These are phyloP conservation scores for Cordyceps pruinosa DNA, from an alignment of 2,329 filamentous ascomycete species.

Conservation along the genomic window DNA sequence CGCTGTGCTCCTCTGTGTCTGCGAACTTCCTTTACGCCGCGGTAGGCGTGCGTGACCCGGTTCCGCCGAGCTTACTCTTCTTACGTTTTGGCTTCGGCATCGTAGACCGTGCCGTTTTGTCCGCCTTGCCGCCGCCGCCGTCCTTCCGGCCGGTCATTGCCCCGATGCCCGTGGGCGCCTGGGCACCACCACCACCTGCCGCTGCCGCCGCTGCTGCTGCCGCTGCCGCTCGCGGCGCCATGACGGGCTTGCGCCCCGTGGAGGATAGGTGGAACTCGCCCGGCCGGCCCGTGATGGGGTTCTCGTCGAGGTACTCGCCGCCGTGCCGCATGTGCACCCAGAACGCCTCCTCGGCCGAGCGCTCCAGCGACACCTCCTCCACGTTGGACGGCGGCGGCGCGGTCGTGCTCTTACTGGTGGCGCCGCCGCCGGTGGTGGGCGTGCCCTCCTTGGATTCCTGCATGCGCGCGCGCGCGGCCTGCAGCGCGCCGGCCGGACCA, in stretches of 20 bases:
- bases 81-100: constrained; percentile 38
- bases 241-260: constrained; percentile 45
- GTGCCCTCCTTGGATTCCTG: constrained; percentile 41
- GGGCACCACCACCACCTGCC: too few species aligned
- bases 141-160: constrained; percentile 29
- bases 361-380: constrained; percentile 35
- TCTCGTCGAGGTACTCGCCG: constrained; percentile 61
- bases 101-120: constrained; percentile 37
- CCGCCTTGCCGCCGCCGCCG: constrained; percentile 34
- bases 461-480: constrained; percentile 21
- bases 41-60: constrained; percentile 26
- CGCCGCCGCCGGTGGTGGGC: constrained; percentile 26
- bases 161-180: constrained; percentile 26
- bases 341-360: constrained; percentile 51
- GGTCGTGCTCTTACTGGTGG: constrained; percentile 18
- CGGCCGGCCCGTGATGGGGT: constrained; percentile 58
- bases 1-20: not conserved
- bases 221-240: constrained; percentile 22
- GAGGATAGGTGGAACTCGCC: constrained; percentile 59
- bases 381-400: constrained; percentile 27
- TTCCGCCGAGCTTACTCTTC: constrained; percentile 40
- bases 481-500: not conserved
- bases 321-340: constrained; percentile 51
- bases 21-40: not conserved
- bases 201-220: too few species aligned